Evolutionary conservation across 1,284 basidiomycete genomes (phyloP).

Genomic region (Gymnopus androsaceus): DNA sequence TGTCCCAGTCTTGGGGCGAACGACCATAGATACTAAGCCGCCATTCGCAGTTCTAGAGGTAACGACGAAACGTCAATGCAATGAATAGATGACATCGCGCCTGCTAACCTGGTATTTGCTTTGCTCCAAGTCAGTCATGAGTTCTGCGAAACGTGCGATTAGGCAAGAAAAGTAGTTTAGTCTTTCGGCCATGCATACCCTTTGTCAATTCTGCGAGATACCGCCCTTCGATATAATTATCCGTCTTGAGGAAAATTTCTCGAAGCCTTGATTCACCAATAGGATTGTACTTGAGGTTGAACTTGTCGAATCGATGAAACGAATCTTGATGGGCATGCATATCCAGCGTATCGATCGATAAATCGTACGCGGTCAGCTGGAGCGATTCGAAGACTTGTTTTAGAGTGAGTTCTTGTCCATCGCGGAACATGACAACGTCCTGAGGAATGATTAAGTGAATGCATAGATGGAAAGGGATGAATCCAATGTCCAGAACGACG

Average conservation of each 20-base stretch:
- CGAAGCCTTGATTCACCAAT: conserved; percentile 93
- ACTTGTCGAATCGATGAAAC: conserved; percentile 98
- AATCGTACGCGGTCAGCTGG: conserved; percentile 94
- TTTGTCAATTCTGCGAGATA: conserved; percentile 95
- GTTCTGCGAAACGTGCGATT: conserved; percentile 56
- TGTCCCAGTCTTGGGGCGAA: conserved; percentile 90
- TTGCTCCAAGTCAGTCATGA: conserved; percentile 95
- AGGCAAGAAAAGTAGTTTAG: not conserved
- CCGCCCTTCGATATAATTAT: conserved; percentile 89
- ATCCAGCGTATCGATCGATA: conserved; percentile 98
- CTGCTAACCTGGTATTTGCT: conserved; percentile 99
- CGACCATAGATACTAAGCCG: conserved; percentile 94
- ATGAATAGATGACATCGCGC: conserved; percentile 37
- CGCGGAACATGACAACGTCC: conserved; percentile 96
- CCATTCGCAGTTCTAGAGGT: conserved; percentile 87
- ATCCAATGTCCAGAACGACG: conserved; percentile 28
- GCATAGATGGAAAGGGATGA: not conserved
- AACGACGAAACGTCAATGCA: not conserved
- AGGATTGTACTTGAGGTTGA: conserved; percentile 92
- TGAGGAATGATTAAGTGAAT: conserved; percentile 32
- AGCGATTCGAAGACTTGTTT: conserved; percentile 95
- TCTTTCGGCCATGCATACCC: conserved; percentile 48
- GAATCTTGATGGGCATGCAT: conserved; percentile 99
- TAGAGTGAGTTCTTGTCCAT: conserved; percentile 87
- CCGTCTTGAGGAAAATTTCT: conserved; percentile 98